Evolutionary conservation across 768 basidiomycete genomes (phyloP).

Genomic region (Lentinula guzmanii): DNA sequence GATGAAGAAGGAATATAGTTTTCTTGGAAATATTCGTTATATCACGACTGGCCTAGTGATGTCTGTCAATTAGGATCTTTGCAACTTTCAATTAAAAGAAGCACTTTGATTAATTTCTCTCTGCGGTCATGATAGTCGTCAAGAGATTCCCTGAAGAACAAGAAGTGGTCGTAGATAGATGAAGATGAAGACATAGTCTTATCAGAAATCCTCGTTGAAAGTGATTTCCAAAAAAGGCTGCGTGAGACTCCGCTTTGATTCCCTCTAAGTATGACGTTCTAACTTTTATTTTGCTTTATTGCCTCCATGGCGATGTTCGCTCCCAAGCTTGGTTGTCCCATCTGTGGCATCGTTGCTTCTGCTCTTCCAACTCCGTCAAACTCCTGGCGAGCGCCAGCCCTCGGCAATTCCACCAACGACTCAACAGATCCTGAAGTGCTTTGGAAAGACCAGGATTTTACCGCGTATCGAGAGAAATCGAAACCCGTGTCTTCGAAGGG

Average conservation of each 20-base stretch:
- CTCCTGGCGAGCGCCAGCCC: constrained; percentile 39
- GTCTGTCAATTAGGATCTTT: not conserved
- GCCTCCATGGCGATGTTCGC: constrained; percentile 42
- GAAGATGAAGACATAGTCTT: constrained; percentile 7
- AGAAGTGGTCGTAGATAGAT: constrained; percentile 36
- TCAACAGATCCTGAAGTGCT: constrained; percentile 55
- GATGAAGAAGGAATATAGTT: constrained; percentile 88
- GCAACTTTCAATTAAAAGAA: constrained; percentile 6
- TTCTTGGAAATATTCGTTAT: constrained; percentile 91
- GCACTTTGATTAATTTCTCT: constrained; percentile 87
- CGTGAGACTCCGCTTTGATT: not conserved
- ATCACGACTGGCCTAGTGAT: constrained; percentile 68
- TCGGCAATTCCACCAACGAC: constrained; percentile 19
- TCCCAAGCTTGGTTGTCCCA: constrained; percentile 64
- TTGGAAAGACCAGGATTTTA: constrained; percentile 76
- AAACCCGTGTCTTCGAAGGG: constrained; percentile 70
- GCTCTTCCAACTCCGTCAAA: constrained; percentile 39
- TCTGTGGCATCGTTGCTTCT: constrained; percentile 67
- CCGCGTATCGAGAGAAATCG: constrained; percentile 62
- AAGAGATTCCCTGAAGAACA: constrained; percentile 60
- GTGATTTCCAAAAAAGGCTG: constrained; percentile 8
- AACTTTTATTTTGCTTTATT: constrained; percentile 7
- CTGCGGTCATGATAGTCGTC: constrained; percentile 84
- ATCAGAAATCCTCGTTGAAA: too few species aligned
- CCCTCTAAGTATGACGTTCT: not conserved